Evolutionary conservation across 176 grass and related monocot species (phyloP), one percentile per base, ranked within the genome.

Genomic region (Triticum timopheevii): DNA sequence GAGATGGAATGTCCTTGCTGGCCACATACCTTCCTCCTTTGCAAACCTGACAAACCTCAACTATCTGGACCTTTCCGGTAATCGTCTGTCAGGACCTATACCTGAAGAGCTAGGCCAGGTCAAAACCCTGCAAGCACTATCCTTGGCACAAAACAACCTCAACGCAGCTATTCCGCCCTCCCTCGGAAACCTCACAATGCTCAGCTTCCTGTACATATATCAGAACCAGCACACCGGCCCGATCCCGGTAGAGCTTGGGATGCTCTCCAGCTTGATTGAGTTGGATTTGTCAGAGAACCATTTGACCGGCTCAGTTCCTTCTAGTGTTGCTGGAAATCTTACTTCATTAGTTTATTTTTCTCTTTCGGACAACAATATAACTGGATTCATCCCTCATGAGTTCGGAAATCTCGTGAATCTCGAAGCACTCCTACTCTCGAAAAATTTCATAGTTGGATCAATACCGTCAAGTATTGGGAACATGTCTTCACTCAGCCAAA

Each of bases 61-160:
- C 12, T 1, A 12, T 33, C 33, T 92, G 9, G 19, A 12, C 0
- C 16, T 92, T 24, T 28, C 4, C 12, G 2, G 0, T 1, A 92
- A 92, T 31, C 20, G 44, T 1, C 30, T 92, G 2, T 82, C 87
- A 6, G 86, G 90, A 6, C 13, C 9, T 0, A 86, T 92, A 28
- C 90, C 86, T 16, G 0, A 12, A 27, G 85, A 80, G n/a, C 40
- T 92, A 13, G 66, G 61, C 16, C 85, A 30, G 0, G 0, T 63
- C 15, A 70, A 25, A 31, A 64, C 34, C 3, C 80, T 40, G 16
- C 31, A 23, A 20, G 7, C 6, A 50, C 25, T 76, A 54, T 22
- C 2, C 45, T 6, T 76, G 22, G 22, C 0, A 8, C 7, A 75
- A 75, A 92, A 89, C 31, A 10, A 9, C 35, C 59, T 80, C 0